Evolutionary conservation across 768 basidiomycete genomes (phyloP), one percentile per base, ranked within the genome.

Genomic region (Tephrocybe sp.): DNA sequence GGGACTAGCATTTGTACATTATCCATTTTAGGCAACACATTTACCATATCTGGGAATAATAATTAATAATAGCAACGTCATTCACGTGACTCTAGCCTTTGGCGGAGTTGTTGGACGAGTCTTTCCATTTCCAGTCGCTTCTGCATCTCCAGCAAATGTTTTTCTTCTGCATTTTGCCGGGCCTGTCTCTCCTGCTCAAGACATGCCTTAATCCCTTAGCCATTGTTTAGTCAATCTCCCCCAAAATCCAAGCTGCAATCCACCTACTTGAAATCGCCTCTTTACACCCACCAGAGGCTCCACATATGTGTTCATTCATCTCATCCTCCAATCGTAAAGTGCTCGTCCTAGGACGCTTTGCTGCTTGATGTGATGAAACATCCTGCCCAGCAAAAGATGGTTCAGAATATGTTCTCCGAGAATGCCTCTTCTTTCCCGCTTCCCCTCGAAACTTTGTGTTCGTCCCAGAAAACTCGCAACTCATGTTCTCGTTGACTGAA

Each of bases 1-100:
- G 82, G 83, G 43, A 56, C 23, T 54, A 38, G 43, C 19, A 45
- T 32, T 11, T 39, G 38, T 19, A 43, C 22, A 26, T 49, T 26
- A 52, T 31, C 31, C 34, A 38, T 23, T n/a, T 41, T 31, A 40
- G 38, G 41, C 31, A 39, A 49, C 48, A 38, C 5, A 26, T 12
- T 49, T 45, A 30, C 42, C 52, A 46, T 12, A 53, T 53, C 11
- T 23, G 30, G 45, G 3, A 41, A 30, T 33, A 46, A 34, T 48
- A 33, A 48, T 34, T 8, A n/a, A 33, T 12, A 34, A 23, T 12
- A 22, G 40, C n/a, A 26, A 26, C 45, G 44, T 46, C 45, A 53
- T 32, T 41, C 11, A 32, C 23, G 22, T 8, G 14, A 17, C 32
- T 39, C n/a, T 17, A 51, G 32, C 23, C 45, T 38, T 31, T 48